Conservation (phyloP, 352 stramenopile genomes). For the Pythium brassicae region DNA sequence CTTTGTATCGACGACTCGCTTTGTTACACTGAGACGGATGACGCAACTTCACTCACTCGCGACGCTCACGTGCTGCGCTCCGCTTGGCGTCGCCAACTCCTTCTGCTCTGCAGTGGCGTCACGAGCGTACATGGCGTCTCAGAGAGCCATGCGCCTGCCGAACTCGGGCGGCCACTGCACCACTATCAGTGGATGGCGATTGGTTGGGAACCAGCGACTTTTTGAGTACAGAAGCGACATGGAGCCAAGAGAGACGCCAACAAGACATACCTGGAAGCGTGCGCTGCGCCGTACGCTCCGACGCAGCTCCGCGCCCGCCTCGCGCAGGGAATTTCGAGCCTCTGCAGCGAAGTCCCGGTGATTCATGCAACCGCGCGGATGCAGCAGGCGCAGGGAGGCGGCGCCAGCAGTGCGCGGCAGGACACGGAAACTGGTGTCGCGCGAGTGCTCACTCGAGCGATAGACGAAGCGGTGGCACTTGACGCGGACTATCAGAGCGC, state of each 20-base stretch:
- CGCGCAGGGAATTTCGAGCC: slow-evolving; percentile 18
- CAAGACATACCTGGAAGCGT: slow-evolving; percentile 22
- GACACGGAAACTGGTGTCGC: slow-evolving; percentile 15
- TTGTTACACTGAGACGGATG: background rate
- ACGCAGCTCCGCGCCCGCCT: slow-evolving; percentile 20
- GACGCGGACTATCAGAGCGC: slow-evolving; percentile 24
- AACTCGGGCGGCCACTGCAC: slow-evolving; percentile 36
- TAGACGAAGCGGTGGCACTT: slow-evolving; percentile 37
- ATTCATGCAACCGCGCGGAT: slow-evolving; percentile 31
- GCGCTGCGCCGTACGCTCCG: slow-evolving; percentile 29
- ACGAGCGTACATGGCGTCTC: slow-evolving; percentile 55
- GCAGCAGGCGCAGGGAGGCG: background rate
- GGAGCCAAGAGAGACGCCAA: background rate
- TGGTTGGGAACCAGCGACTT: background rate
- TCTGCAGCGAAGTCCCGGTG: slow-evolving; percentile 40
- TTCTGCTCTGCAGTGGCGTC: slow-evolving; percentile 32
- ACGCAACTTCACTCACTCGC: slow-evolving; percentile 44
- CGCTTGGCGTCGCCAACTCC: slow-evolving; percentile 23
- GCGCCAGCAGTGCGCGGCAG: background rate
- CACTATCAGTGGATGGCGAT: background rate
- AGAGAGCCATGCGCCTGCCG: slow-evolving; percentile 39
- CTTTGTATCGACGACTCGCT: background rate
- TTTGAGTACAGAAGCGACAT: no score
- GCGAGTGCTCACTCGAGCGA: slow-evolving; percentile 23
- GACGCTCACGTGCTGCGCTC: slow-evolving; percentile 40